A percentile compares a stretch with the other conserved stretches of the same genome.
Conservation (phyloP, 306 rosid species). For the Biancaea sappan region DNA sequence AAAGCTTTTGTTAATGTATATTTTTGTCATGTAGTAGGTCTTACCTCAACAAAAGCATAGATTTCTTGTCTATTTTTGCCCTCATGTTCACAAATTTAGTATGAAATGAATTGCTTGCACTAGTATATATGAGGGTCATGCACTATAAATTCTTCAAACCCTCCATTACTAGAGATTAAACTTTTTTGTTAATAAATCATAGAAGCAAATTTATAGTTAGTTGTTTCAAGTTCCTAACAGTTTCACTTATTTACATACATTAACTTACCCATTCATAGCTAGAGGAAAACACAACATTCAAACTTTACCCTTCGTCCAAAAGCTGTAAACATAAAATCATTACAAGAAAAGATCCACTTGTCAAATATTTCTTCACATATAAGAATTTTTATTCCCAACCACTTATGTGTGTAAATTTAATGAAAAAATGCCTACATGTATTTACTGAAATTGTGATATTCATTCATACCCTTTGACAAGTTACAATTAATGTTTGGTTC, state of each 20-base stretch:
- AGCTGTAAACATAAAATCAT: conserved; percentile 58
- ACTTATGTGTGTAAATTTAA: conserved; percentile 9
- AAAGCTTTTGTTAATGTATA: neutral
- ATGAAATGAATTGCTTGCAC: conserved; percentile 78
- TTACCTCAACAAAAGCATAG: conserved; percentile 83
- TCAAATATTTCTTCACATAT: conserved; percentile 18
- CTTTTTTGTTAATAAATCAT: conserved; percentile 12
- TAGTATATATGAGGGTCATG: conserved; percentile 81
- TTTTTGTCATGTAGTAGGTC: neutral
- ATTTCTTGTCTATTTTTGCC: conserved; percentile 50
- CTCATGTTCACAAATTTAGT: conserved; percentile 73
- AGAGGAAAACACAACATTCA: conserved; percentile 84
- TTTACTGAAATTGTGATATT: conserved; percentile 30
- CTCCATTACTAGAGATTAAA: conserved; percentile 55
- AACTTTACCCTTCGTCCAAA: conserved; percentile 81
- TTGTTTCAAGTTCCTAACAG: conserved; percentile 10
- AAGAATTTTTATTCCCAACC: neutral
- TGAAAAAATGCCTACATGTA: no score
- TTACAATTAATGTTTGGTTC: conserved; percentile 62
- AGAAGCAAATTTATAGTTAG: neutral
- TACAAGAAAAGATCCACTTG: conserved; percentile 25
- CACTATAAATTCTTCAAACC: conserved; percentile 70
- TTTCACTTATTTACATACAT: no score
- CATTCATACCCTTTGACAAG: conserved; percentile 81
- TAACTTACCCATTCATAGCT: conserved; percentile 76